Evolutionary conservation across 106 monocot species (phyloP), one percentile per base, ranked within the genome.

Genomic region (Ottelia alismoides): DNA sequence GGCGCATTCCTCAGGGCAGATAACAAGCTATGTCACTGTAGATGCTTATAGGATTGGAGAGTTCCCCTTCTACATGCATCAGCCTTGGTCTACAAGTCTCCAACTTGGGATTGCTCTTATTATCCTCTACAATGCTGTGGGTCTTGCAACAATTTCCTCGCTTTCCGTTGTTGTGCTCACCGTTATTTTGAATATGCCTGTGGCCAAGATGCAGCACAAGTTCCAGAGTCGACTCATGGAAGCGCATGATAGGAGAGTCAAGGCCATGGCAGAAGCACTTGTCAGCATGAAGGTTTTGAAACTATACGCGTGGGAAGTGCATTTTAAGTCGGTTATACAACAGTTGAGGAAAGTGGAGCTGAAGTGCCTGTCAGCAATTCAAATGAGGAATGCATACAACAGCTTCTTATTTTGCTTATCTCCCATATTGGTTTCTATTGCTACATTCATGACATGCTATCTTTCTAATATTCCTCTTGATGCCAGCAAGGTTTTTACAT

Each of bases 31-130:
- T 60, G 72, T 91, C 27, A 81, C 78, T n/a, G 78, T 85, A 19
- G 91, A 91, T 67, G 91, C 91, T 24, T 91, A 91, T 67, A 72
- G 79, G 47, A 72, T 91, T 14, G 91, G 91, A 1, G 91, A 91
- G 27, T 91, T 91, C 51, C 85, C 81, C 0, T 70, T 67, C 61
- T 91, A 85, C 85, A 77, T 91, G 48, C 91, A 91, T 52, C 66
- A 85, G 53, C 74, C 78, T 22, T 91, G 91, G 91, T 67, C 75
- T 2, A 78, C 72, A 47, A 70, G 74, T 27, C 53, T 91, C 28
- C 91, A 91, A 52, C 76, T 91, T 2, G 55, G 66, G n/a, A 69
- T 91, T 51, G 78, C 91, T 27, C 58, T 91, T 35, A 69, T 69
- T 2, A 72, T 85, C 59, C 78, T 91, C 18, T 91, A 85, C 51